Conservation (phyloP, 768 basidiomycete genomes). For the Phaeotremella skinneri region DNA sequence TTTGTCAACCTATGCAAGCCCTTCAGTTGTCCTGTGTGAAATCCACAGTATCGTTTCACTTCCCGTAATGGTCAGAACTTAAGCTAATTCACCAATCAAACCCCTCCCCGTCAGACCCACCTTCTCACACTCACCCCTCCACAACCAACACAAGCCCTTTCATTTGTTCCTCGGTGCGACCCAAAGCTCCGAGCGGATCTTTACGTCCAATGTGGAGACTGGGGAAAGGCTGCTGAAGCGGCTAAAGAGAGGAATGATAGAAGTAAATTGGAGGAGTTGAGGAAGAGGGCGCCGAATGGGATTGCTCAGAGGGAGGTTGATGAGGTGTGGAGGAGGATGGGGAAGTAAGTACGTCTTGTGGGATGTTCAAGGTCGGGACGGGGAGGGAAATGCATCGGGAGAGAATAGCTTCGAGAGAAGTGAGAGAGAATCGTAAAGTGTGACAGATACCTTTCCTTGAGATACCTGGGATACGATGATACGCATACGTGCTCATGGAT, state of each 20-base stretch:
- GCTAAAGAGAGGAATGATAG: conserved; percentile 88
- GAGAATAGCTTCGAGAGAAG: no score
- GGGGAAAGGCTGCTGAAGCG: conserved; percentile 79
- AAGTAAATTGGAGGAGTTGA: conserved; percentile 74
- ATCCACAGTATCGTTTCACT: no score
- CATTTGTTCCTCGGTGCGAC: conserved; percentile 82
- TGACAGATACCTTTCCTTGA: no score
- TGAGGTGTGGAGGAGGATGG: conserved; percentile 45
- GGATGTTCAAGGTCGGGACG: no score
- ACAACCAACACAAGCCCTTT: conserved; percentile 64
- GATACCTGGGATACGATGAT: no score
- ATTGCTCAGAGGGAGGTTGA: conserved; percentile 72
- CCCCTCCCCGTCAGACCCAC: conserved; percentile 31
- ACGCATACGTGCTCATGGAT: no score
- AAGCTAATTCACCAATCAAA: not conserved
- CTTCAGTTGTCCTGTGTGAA: no score
- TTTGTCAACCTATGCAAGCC: no score
- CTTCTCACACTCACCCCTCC: conserved; percentile 52
- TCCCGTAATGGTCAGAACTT: no score
- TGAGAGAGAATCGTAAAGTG: no score
- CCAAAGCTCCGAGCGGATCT: conserved; percentile 75
- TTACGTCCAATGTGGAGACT: conserved; percentile 86
- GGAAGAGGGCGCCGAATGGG: conserved; percentile 73
- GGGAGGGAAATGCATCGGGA: no score
- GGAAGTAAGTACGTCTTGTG: conserved; percentile 11